Base-by-base conservation (phyloP, 306 rosid species). In the Phaseolus lunatus region DNA sequence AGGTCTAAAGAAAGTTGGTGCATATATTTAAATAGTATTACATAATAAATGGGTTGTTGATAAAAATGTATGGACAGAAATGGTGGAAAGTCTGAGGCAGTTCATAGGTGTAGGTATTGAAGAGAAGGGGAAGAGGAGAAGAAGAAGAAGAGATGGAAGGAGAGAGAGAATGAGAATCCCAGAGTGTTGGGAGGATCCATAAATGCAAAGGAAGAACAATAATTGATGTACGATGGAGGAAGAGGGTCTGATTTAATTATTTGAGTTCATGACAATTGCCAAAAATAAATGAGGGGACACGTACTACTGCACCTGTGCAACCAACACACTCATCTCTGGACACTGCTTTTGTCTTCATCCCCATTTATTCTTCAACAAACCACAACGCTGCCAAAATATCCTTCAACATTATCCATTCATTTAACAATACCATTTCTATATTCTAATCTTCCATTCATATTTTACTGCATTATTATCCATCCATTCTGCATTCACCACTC, bases 271-370 rank as follows among this genome's bases (percentile, higher is more conserved):
- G 76, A 72, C 37, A 64, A 53, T 52, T 82, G 54, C 41, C 31
- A 65, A 77, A 76, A 82, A 77, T 70, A 71, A 71, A 77, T 29
- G 47, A 64, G 35, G 20, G 49, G 58, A 82, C 85, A n/a, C n/a
- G n/a, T n/a, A n/a, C n/a, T n/a, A n/a, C n/a, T n/a, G n/a, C n/a
- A n/a, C n/a, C n/a, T n/a, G n/a, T n/a, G n/a, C n/a, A n/a, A n/a
- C n/a, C n/a, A n/a, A n/a, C n/a, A n/a, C n/a, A 82, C 63, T 73
- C 52, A 27, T 39, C 52, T 63, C 20, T 26, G 73, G 66, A 67
- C 80, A 18, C 45, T 62, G 67, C 23, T 52, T 59, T 82, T 77
- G 82, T 76, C 85, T 53, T 54, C 54, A 43, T 82, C 8, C 47
- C 3, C 11, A 52, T 41, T 26, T 72, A 73, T 80, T 72, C 79